These are phyloP conservation scores for Thymus mandschuricus DNA, from an alignment of 257 asterid genomes.

Conservation along the genomic window DNA sequence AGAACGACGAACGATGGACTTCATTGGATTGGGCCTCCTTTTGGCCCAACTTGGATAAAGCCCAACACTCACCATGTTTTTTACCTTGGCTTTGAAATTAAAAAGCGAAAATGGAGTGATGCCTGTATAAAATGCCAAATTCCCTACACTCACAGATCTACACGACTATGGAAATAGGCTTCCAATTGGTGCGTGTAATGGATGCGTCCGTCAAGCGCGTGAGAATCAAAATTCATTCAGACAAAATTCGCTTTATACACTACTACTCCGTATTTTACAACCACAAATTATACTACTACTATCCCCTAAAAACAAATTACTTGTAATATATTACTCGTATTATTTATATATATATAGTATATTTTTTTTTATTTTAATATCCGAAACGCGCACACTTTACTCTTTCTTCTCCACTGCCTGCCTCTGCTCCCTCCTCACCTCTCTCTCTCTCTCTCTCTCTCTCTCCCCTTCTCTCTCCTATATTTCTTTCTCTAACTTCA, in stretches of 20 bases:
- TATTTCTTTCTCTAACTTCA: slow-evolving; percentile 36
- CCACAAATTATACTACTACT: too few relatives aligned
- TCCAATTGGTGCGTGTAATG: slow-evolving; percentile 17
- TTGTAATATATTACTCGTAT: too few relatives aligned
- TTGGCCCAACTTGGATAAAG: too few relatives aligned
- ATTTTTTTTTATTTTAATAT: slow-evolving; percentile 30
- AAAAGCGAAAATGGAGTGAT: slow-evolving; percentile 30
- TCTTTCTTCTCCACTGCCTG: slow-evolving; percentile 45
- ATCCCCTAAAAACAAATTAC: too few relatives aligned
- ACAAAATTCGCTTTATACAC: slow-evolving; percentile 48
- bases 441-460: not conserved
- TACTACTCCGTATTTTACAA: too few relatives aligned
- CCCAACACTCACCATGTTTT: slow-evolving; percentile 12
- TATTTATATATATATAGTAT: too few relatives aligned
- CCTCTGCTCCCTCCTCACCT: not conserved
- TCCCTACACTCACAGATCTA: slow-evolving; percentile 19
- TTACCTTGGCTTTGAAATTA: slow-evolving; percentile 32
- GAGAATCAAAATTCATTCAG: slow-evolving; percentile 1
- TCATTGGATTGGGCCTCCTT: too few relatives aligned
- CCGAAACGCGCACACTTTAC: slow-evolving; percentile 48
- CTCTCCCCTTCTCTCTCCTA: not conserved
- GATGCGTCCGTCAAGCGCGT: slow-evolving; percentile 23
- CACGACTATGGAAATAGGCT: not conserved
- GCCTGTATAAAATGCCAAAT: slow-evolving; percentile 29
- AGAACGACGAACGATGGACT: not conserved